These are phyloP conservation scores for Pythium plurisporium DNA, from an alignment of 352 stramenopile genomes.

Conservation along the genomic window DNA sequence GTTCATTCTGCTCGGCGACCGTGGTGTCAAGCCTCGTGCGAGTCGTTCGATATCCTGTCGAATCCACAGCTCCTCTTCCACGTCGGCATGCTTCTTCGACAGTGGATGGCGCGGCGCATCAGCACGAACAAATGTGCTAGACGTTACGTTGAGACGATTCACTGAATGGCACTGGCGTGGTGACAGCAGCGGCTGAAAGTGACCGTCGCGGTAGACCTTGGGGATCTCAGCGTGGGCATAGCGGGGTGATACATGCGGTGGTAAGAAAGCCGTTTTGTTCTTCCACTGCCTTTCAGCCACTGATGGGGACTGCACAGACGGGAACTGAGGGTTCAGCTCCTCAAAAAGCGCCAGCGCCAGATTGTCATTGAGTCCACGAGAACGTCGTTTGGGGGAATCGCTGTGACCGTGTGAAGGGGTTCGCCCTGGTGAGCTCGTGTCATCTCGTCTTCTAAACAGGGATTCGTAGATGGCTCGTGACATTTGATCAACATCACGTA, in stretches of 20 bases:
- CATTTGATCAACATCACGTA: constrained; percentile 33
- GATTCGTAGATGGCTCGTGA: constrained; percentile 30
- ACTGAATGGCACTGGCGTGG: constrained; percentile 43
- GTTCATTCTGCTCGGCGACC: constrained; percentile 2
- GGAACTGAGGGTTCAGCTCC: constrained; percentile 60
- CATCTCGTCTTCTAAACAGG: background rate
- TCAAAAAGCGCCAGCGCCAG: constrained; percentile 28
- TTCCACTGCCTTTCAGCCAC: constrained; percentile 48
- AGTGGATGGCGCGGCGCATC: constrained; percentile 19
- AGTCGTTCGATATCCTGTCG: background rate
- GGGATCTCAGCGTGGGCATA: constrained; percentile 48
- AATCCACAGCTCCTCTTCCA: constrained; percentile 22
- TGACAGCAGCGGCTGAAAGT: constrained; percentile 45
- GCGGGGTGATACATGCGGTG: constrained; percentile 43
- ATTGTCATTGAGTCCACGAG: background rate
- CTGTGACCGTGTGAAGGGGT: background rate
- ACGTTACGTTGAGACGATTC: constrained; percentile 40
- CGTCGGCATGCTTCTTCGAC: constrained; percentile 23
- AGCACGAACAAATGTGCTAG: constrained; percentile 14
- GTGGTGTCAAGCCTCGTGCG: background rate
- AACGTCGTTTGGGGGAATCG: background rate
- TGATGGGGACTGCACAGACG: constrained; percentile 44
- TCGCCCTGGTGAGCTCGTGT: background rate
- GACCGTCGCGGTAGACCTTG: constrained; percentile 50
- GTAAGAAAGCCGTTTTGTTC: constrained; percentile 38